Conservation (phyloP, 192 early-diverging fungal species). For the Coemansia sp. region DNA sequence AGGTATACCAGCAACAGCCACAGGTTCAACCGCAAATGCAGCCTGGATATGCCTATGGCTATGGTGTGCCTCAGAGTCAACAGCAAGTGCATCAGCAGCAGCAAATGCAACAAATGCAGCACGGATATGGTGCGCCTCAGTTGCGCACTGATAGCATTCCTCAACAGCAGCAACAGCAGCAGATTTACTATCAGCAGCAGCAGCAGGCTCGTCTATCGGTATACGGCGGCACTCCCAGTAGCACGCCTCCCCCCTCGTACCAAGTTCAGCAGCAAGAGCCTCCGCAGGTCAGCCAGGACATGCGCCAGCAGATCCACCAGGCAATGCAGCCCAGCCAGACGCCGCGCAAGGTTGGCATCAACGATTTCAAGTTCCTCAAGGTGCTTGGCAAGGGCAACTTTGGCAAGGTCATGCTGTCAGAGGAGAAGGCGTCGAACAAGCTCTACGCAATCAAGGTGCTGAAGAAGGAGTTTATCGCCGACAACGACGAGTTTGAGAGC, state of each 20-base stretch:
- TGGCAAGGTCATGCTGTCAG: conserved; percentile 98
- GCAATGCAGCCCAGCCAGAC: conserved; percentile 20
- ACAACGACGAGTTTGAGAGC: conserved; percentile 96
- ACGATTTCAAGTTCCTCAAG: conserved; percentile 92
- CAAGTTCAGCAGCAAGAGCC: no score
- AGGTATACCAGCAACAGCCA: neutral
- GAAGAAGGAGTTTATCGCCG: conserved; percentile 97
- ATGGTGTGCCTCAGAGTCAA: conserved; percentile 7
- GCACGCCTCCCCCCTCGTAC: conserved; percentile 1
- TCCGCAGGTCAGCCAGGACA: conserved; percentile 46
- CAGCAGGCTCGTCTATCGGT: conserved; percentile 20
- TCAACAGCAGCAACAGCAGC: conserved; percentile 24
- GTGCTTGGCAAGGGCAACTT: conserved; percentile 98
- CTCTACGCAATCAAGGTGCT: conserved; percentile 97
- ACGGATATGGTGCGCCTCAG: conserved; percentile 17
- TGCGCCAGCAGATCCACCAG: conserved; percentile 9
- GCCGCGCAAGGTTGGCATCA: conserved; percentile 68
- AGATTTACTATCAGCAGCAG: conserved; percentile 12
- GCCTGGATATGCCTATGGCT: conserved; percentile 12
- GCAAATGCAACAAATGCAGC: conserved; percentile 25
- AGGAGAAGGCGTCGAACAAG: conserved; percentile 77
- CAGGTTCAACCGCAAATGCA: neutral
- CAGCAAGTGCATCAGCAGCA: conserved; percentile 10
- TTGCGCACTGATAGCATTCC: conserved; percentile 11
- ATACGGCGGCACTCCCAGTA: conserved; percentile 1